phyloP scores from a whole-genome alignment of 495 filamentous ascomycete genomes.

The Schizothecium vesticola region DNA sequence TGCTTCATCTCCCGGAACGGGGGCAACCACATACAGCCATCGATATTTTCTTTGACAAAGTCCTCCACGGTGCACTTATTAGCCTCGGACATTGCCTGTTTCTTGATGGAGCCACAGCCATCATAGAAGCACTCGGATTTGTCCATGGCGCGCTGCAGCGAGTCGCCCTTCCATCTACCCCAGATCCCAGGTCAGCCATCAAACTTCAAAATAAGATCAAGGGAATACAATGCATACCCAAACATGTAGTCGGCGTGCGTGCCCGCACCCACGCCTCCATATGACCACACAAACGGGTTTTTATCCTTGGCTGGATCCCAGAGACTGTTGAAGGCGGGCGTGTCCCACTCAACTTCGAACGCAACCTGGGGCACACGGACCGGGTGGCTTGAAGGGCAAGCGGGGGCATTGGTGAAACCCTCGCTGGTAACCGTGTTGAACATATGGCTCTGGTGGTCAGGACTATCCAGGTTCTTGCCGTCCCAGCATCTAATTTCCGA shows the following conservation, averaged over 20 bases:
- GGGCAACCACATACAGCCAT: constrained; percentile 37
- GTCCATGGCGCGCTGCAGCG: constrained; percentile 39
- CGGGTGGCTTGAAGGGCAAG: constrained; percentile 41
- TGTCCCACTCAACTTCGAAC: constrained; percentile 42
- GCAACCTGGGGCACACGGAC: constrained; percentile 36
- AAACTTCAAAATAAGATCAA: too few relatives aligned
- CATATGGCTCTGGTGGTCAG: constrained; percentile 48
- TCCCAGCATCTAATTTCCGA: constrained; percentile 40
- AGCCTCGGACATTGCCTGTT: constrained; percentile 35
- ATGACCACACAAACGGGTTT: constrained; percentile 38
- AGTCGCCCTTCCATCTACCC: constrained; percentile 40
- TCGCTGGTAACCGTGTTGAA: constrained; percentile 32
- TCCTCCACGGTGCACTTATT: constrained; percentile 40
- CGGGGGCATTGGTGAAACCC: constrained; percentile 27
- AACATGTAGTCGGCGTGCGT: constrained; percentile 23
- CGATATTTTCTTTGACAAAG: constrained; percentile 35
- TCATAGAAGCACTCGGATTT: constrained; percentile 41
- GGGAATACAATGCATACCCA: too few relatives aligned
- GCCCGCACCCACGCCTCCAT: constrained; percentile 12
- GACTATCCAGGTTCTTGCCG: constrained; percentile 47
- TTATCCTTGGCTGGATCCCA: constrained; percentile 34
- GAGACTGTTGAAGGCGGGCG: constrained; percentile 36
- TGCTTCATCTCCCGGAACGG: too few relatives aligned
- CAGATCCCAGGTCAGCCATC: too few relatives aligned
- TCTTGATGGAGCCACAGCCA: constrained; percentile 36